These are phyloP conservation scores for Phaeotremella fagi DNA, from an alignment of 768 basidiomycete genomes.

Conservation along the genomic window DNA sequence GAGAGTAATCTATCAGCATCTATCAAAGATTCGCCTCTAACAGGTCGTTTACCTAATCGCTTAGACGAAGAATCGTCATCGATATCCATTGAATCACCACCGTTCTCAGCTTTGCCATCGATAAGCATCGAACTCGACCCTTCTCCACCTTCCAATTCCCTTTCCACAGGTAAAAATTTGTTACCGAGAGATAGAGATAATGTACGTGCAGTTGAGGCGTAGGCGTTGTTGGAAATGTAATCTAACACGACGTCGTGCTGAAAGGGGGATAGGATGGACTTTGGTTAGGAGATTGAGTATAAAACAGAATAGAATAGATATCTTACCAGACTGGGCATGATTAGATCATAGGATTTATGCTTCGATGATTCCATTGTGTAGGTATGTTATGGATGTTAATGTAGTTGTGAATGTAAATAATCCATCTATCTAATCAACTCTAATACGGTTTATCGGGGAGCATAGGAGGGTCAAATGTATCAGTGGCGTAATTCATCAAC, in stretches of 20 bases:
- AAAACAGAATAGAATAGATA: background rate
- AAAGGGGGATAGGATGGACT: no score
- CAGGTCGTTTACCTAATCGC: background rate
- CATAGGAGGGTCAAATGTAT: no score
- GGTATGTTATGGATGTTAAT: no score
- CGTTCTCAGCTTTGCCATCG: conserved; percentile 1
- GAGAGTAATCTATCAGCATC: conserved; percentile 8
- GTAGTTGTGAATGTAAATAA: no score
- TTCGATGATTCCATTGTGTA: background rate
- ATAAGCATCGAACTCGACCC: background rate
- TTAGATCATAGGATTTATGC: background rate
- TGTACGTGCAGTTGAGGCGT: conserved; percentile 29
- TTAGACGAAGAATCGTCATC: conserved; percentile 6
- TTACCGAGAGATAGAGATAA: conserved; percentile 7
- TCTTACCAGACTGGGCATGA: background rate
- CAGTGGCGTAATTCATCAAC: no score
- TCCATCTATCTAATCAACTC: no score
- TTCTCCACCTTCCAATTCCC: background rate
- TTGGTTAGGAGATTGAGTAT: no score
- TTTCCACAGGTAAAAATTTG: background rate
- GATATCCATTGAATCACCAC: conserved; percentile 13
- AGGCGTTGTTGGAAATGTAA: conserved; percentile 33
- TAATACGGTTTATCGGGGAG: no score
- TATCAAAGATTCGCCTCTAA: background rate
- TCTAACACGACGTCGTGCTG: conserved; percentile 39